Evolutionary conservation across 768 basidiomycete species (phyloP).

Genomic region (Lactarius hatsudake): DNA sequence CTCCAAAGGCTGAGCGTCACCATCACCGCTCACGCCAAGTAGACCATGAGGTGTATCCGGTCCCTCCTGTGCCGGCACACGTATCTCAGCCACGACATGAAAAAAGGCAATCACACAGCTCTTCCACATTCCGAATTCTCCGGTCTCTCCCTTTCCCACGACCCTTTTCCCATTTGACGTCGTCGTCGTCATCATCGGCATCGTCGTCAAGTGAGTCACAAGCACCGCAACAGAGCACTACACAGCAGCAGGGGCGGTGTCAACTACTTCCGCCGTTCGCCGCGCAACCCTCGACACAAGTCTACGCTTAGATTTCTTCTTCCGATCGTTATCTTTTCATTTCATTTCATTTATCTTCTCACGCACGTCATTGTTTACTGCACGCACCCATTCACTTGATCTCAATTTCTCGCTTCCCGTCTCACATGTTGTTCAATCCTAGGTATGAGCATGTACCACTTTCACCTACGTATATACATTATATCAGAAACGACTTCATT

Average conservation of each 20-base stretch:
- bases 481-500: neutral
- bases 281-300: slow-evolving; percentile 19
- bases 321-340: neutral
- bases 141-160: slow-evolving; percentile 24
- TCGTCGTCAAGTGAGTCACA: slow-evolving; percentile 14
- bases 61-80: neutral
- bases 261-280: slow-evolving; percentile 23
- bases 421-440: neutral
- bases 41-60: slow-evolving; percentile 1
- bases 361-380: neutral
- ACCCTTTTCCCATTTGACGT: slow-evolving; percentile 7
- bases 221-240: slow-evolving; percentile 1
- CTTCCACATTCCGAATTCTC: slow-evolving; percentile 24
- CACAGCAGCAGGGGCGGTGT: slow-evolving; percentile 18
- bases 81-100: slow-evolving; percentile 13
- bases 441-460: neutral
- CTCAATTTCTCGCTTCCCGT: neutral
- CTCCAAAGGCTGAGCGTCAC: slow-evolving; percentile 2
- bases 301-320: slow-evolving; percentile 19
- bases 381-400: neutral
- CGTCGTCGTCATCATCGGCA: slow-evolving; percentile 3
- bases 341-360: neutral
- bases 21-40: neutral
- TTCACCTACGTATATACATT: neutral
- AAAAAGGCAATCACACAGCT: slow-evolving; percentile 14